These are phyloP conservation scores for Beta lomatogona DNA, from an alignment of 179 eudicot genomes.

Conservation along the genomic window DNA sequence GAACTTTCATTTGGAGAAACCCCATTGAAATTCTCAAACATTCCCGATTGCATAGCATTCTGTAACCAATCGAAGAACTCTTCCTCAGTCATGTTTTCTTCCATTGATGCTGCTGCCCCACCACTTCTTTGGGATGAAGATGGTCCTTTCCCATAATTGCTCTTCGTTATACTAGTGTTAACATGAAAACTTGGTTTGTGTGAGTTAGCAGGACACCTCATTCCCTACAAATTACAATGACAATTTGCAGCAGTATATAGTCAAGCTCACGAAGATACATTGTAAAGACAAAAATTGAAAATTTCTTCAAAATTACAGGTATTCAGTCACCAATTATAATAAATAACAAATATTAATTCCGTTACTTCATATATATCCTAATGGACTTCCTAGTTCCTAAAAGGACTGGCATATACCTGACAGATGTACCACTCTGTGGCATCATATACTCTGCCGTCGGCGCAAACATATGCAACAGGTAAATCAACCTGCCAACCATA, in stretches of 20 bases:
- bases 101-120: conserved; percentile 30
- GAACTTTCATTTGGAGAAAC: conserved; percentile 45
- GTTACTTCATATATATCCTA: neutral
- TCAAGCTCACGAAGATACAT: neutral
- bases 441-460: conserved; percentile 75
- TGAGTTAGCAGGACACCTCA: conserved; percentile 90
- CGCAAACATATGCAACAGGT: conserved; percentile 89
- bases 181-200: conserved; percentile 97
- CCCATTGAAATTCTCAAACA: conserved; percentile 60
- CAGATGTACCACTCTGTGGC: conserved; percentile 97
- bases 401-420: conserved; percentile 53
- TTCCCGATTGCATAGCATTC: conserved; percentile 71
- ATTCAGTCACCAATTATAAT: too few relatives aligned
- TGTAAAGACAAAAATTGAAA: neutral
- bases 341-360: neutral
- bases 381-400: neutral
- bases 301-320: neutral
- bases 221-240: conserved; percentile 73
- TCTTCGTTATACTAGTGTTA: conserved; percentile 76
- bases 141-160: conserved; percentile 49
- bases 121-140: conserved; percentile 57
- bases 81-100: conserved; percentile 85
- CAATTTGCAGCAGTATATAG: neutral
- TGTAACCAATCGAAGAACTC: conserved; percentile 88
- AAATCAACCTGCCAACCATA: conserved; percentile 68